phyloP scores from a whole-genome alignment of 441 rosid genomes.

The Erysimum cheiri region DNA sequence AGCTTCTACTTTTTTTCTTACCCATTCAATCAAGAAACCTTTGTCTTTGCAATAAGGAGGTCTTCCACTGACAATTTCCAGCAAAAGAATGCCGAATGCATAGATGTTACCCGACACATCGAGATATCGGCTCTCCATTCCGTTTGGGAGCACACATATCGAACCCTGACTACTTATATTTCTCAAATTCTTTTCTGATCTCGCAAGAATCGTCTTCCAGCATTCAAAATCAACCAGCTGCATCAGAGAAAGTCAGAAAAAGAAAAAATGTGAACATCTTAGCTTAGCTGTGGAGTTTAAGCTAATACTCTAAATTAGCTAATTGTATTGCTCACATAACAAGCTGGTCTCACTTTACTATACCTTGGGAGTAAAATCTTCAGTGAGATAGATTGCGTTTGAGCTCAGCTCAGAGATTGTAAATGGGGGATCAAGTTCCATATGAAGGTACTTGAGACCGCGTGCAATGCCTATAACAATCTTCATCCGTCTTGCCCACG shows the following conservation, averaged over 20 bases:
- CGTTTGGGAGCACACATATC: conserved; percentile 75
- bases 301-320: background rate
- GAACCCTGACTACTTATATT: conserved; percentile 79
- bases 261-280: background rate
- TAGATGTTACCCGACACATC: conserved; percentile 86
- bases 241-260: conserved; percentile 34
- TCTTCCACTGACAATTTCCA: conserved; percentile 92
- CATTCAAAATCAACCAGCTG: conserved; percentile 98
- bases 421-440: conserved; percentile 87
- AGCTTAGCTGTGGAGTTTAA: background rate
- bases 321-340: conserved; percentile 20
- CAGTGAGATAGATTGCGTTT: conserved; percentile 90
- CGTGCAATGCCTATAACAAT: conserved; percentile 83
- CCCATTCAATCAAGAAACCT: conserved; percentile 91
- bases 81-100: conserved; percentile 81
- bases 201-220: conserved; percentile 92
- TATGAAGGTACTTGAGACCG: conserved; percentile 92
- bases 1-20: conserved; percentile 40
- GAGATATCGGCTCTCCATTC: conserved; percentile 74
- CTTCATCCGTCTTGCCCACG: conserved; percentile 95
- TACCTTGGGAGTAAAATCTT: conserved; percentile 97
- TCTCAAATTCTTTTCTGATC: conserved; percentile 87
- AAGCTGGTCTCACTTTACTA: conserved; percentile 13
- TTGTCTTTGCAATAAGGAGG: conserved; percentile 90
- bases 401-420: conserved; percentile 93